Evolutionary conservation across 805 yeast genomes (phyloP), one percentile per base, ranked within the genome.

Genomic region (Wickerhamiella australiensis): DNA sequence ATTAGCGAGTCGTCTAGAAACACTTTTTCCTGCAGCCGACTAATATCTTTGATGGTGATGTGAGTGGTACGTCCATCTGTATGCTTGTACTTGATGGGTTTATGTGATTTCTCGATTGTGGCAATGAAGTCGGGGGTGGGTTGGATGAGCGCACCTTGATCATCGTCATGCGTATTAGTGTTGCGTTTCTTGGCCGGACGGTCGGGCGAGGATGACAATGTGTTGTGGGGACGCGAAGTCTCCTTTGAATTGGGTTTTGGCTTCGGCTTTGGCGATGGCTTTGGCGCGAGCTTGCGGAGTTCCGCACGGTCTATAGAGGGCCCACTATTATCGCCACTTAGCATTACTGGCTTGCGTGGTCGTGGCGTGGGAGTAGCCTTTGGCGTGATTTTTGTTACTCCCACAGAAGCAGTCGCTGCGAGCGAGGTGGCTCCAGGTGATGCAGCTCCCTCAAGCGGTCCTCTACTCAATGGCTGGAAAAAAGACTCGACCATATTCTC

Each of bases 1-100:
- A 92, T 80, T 46, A 92, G 69, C 0, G 82, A 76, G 60, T 92
- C 98, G 66, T 92, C 90, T 45, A 92, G 76, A 88, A 95, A 90
- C 54, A 83, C 85, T 43, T 80, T 79, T 51, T 82, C 80, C 59
- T 80, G 79, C 8, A 90, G 70, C 42, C 96, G 82, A 53, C 76
- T 77, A 62, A 83, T 85, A 61, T 92, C 98, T 35, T 76, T 71
- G 52, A 77, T 74, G 0, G 79, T 71, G 7, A 90, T 74, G 3
- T 74, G 72, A 54, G 83, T 73, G 1, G 66, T 63, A 37, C 76
- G 72, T 4, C 73, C 74, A 56, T 79, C 81, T 22, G 65, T 61
- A 57, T 86, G 79, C 21, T 33, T 27, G 52, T 57, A 50, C 35
- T 21, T 37, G 35, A 49, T 31, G 6, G 44, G 38, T 3, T 3